Evolutionary conservation across 352 stramenopile genomes (phyloP), one percentile per base, ranked within the genome.

Genomic region (Nothophytophthora sp.): DNA sequence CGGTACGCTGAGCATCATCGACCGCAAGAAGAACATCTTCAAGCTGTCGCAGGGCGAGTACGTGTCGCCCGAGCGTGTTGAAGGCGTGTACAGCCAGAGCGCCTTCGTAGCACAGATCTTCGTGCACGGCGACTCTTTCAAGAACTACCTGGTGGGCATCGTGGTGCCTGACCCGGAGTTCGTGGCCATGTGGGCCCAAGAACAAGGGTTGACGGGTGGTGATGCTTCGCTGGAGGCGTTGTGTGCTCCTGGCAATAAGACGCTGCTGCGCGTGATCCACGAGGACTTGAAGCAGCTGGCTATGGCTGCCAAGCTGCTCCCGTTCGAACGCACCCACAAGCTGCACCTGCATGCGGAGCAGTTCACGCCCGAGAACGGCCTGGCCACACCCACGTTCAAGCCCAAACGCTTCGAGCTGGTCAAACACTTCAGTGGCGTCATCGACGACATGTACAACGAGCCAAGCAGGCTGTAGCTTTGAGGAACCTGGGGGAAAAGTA

Each of bases 361-460:
- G n/a, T 98, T 98, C 55, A 85, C 70, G 2, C 76, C 89, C 11
- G 93, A 98, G 16, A 96, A 96, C 49, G 89, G 77, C 18, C 70
- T 98, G 29, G 68, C 97, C 9, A 99, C 96, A 19, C 95, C 96
- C 20, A 98, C 96, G 1, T 97, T 98, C 74, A 99, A 99, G 65
- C 81, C 98, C 50, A 98, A 98, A 73, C 74, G 96, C 49, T 77
- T 70, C 33, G 63, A 88, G 46, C 69, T 88, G 37, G 71, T 73
- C 55, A 63, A 62, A 30, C 60, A 73, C 51, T 88, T 88, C 48
- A 42, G 71, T 19, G 57, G 55, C 18, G 20, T 79, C 43, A 81
- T 91, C 38, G 41, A 73, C 19, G 63, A 55, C 29, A 80, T 92
- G 75, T 90, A 88, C 52, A 41, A 60, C 18, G 57, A 71, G 42